A percentile compares a stretch with the other conserved stretches of the same genome.
Evolutionary conservation across 2,329 filamentous ascomycete genomes (phyloP).

Genomic region (Sarocladiaceae sp.): DNA sequence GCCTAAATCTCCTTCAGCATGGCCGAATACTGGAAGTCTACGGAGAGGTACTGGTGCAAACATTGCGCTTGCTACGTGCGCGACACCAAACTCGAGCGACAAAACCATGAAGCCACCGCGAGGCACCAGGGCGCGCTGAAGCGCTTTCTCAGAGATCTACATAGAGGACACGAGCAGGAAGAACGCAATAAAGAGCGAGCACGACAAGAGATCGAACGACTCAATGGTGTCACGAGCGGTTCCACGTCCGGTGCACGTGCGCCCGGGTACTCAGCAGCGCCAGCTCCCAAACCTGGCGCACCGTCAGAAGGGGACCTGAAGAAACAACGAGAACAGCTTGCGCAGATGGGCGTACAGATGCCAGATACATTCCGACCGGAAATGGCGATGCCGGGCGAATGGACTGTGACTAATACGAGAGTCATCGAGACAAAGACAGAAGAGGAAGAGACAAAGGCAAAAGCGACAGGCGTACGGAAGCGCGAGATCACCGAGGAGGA

Average conservation of each 20-base stretch:
- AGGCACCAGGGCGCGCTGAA: constrained; percentile 83
- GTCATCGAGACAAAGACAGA: constrained; percentile 41
- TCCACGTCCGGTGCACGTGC: constrained; percentile 18
- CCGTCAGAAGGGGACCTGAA: constrained; percentile 60
- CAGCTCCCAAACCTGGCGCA: constrained; percentile 10
- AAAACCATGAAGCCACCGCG: constrained; percentile 80
- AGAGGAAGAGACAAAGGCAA: constrained; percentile 36
- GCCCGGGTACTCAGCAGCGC: neutral
- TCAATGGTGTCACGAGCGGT: constrained; percentile 68
- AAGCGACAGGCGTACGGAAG: constrained; percentile 55
- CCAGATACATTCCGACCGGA: constrained; percentile 72
- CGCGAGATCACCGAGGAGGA: constrained; percentile 54
- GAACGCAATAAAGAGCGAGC: constrained; percentile 77
- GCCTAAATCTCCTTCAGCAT: constrained; percentile 39
- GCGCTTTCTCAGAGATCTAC: constrained; percentile 81
- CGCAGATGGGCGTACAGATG: constrained; percentile 77
- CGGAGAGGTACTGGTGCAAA: constrained; percentile 97
- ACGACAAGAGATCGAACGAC: constrained; percentile 74
- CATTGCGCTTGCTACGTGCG: constrained; percentile 86
- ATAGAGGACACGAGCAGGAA: constrained; percentile 75
- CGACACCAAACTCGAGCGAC: constrained; percentile 84
- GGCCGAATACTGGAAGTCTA: constrained; percentile 99
- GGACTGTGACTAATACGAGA: constrained; percentile 66
- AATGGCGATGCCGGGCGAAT: constrained; percentile 84
- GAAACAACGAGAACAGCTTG: constrained; percentile 79